A percentile compares a stretch with the other conserved stretches of the same genome.
These are phyloP conservation scores for Mollisiaceae sp. DNA, from an alignment of 2,329 filamentous ascomycete genomes.

Conservation along the genomic window DNA sequence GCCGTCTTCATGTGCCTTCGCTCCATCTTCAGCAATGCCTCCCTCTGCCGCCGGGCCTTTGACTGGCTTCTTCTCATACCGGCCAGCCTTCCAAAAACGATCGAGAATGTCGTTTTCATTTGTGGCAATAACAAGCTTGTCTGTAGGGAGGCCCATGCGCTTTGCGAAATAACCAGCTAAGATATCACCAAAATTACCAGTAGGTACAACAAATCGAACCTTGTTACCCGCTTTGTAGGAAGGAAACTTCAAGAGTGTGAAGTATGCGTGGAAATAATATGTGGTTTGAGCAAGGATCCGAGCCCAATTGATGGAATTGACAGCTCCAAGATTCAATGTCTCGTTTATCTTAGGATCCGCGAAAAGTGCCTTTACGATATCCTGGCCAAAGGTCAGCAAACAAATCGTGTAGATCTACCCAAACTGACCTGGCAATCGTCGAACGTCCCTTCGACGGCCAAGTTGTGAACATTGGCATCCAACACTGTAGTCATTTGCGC, in stretches of 20 bases:
- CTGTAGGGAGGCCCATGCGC: conserved; percentile 84
- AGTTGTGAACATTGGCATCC: conserved; percentile 90
- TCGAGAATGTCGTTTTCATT: conserved; percentile 98
- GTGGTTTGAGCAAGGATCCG: conserved; percentile 95
- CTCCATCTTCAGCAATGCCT: conserved; percentile 59
- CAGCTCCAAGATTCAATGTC: conserved; percentile 82
- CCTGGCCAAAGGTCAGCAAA: conserved; percentile 50
- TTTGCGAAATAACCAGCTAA: conserved; percentile 92
- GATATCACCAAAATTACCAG: conserved; percentile 96
- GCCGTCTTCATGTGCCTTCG: conserved; percentile 67
- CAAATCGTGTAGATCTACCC: not conserved
- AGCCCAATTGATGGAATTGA: conserved; percentile 97
- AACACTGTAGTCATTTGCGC: conserved; percentile 96
- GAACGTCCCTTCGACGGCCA: conserved; percentile 88
- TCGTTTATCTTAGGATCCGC: conserved; percentile 83
- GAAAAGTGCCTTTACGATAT: conserved; percentile 94
- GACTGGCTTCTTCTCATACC: conserved; percentile 83
- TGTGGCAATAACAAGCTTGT: conserved; percentile 90
- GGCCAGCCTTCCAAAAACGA: conserved; percentile 89
- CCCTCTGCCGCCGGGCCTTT: conserved; percentile 61
- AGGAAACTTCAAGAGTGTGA: conserved; percentile 70
- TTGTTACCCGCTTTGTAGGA: conserved; percentile 68
- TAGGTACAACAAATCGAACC: conserved; percentile 87
- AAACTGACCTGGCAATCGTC: conserved; percentile 83
- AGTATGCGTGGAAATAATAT: conserved; percentile 97